These are phyloP conservation scores for Fusarium pininemorale DNA, from an alignment of 2,329 filamentous ascomycete genomes.

Conservation along the genomic window DNA sequence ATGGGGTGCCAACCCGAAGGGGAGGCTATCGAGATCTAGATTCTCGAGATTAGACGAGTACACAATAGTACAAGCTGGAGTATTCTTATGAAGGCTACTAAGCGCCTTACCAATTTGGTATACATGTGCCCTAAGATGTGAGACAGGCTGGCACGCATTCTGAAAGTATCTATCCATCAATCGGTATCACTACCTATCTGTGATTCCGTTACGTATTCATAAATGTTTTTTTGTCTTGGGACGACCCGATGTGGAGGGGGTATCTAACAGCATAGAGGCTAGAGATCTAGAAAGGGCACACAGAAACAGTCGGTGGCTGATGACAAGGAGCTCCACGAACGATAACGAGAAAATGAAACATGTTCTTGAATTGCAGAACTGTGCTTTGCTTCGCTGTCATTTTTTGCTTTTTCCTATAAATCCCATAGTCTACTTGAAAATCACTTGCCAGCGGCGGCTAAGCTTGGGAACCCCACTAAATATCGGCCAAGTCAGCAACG, in stretches of 20 bases:
- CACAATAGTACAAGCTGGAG: background rate
- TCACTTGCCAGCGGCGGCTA: slow-evolving; percentile 1
- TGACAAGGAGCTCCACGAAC: background rate
- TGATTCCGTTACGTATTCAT: background rate
- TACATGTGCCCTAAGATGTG: background rate
- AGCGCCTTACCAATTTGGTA: background rate
- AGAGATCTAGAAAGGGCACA: background rate
- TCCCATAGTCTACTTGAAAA: background rate
- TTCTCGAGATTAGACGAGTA: slow-evolving; percentile 29
- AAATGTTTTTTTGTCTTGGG: background rate
- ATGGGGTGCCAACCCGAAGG: slow-evolving; percentile 1
- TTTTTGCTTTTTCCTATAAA: background rate
- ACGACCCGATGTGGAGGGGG: background rate
- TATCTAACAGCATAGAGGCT: background rate
- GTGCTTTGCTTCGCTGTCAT: background rate
- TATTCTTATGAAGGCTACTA: background rate
- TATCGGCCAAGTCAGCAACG: background rate
- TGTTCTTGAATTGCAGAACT: background rate
- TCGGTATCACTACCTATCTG: background rate
- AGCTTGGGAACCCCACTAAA: background rate
- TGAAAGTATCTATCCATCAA: background rate
- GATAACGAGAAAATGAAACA: background rate
- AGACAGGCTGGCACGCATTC: background rate
- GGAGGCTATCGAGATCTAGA: slow-evolving; percentile 28
- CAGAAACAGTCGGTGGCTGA: slow-evolving; percentile 20